A percentile compares a stretch with the other conserved stretches of the same genome.
phyloP scores from a whole-genome alignment of 345 rosid species.

The Acer negundo region DNA sequence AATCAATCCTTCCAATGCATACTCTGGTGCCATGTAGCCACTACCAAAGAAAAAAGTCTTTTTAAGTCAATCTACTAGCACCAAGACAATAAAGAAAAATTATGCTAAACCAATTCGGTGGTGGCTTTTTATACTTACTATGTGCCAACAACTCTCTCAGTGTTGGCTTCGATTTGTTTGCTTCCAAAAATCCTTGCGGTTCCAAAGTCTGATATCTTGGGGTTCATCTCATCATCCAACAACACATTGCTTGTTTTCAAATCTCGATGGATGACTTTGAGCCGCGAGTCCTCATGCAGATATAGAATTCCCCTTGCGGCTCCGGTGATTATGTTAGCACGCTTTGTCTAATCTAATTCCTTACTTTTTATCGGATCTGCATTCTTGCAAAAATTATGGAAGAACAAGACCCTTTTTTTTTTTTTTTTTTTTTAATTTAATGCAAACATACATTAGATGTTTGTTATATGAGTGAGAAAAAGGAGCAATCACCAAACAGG shows the following conservation, averaged over 20 bases:
- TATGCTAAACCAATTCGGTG: too few relatives aligned
- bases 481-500: slow-evolving; percentile 34
- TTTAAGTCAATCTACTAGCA: too few relatives aligned
- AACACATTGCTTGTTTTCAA: slow-evolving; percentile 53
- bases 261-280: slow-evolving; percentile 53
- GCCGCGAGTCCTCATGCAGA: slow-evolving; percentile 57
- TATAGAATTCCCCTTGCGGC: slow-evolving; percentile 51
- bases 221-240: slow-evolving; percentile 51
- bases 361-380: slow-evolving; percentile 39
- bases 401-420: background rate
- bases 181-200: slow-evolving; percentile 56
- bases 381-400: background rate
- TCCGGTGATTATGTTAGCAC: slow-evolving; percentile 38
- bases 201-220: slow-evolving; percentile 61
- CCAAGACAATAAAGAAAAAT: too few relatives aligned
- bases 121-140: slow-evolving; percentile 30
- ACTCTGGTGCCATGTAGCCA: slow-evolving; percentile 65
- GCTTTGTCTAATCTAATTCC: slow-evolving; percentile 42
- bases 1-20: slow-evolving; percentile 45
- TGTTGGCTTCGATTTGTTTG: slow-evolving; percentile 47
- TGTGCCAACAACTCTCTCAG: slow-evolving; percentile 55
- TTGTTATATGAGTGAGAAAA: too few relatives aligned
- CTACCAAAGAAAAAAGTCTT: slow-evolving; percentile 16
- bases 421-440: too few relatives aligned
- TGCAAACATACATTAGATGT: too few relatives aligned